A percentile compares a stretch with the other conserved stretches of the same genome.
Evolutionary conservation across 2,329 filamentous ascomycete species (phyloP).

Genomic region (Ceratocystis cubensis): DNA sequence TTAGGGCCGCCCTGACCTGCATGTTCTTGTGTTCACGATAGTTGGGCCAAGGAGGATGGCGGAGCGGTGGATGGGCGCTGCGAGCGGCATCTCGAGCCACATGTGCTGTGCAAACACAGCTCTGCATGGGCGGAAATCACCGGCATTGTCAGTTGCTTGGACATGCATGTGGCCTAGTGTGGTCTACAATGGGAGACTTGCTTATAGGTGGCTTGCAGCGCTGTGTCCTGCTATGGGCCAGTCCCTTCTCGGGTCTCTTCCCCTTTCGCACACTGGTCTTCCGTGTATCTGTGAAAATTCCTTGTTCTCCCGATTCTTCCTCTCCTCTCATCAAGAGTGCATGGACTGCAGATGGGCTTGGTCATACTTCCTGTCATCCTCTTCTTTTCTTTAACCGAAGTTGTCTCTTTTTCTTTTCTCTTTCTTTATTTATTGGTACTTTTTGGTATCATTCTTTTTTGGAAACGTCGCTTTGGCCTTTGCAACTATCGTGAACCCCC

Average conservation of each 20-base stretch:
- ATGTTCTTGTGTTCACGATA: not conserved
- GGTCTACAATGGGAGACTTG: not conserved
- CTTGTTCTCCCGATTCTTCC: not conserved
- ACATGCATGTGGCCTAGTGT: not conserved
- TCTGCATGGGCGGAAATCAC: constrained; percentile 6
- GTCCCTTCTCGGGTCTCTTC: not conserved
- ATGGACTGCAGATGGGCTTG: not conserved
- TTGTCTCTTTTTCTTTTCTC: not conserved
- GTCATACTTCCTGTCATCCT: not conserved
- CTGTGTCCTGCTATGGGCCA: not conserved
- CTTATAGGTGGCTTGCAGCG: not conserved
- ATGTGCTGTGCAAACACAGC: not conserved
- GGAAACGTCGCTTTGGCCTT: not conserved
- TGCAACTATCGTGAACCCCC: constrained; percentile 4
- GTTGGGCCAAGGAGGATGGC: not conserved
- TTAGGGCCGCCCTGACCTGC: not conserved
- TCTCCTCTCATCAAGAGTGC: not conserved
- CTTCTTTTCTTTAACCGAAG: not conserved
- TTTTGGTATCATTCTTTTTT: not conserved
- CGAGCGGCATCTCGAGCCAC: not conserved
- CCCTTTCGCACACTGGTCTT: constrained; percentile 1
- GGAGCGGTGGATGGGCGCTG: not conserved
- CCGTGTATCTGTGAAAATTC: not conserved
- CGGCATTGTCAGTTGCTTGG: constrained; percentile 5
- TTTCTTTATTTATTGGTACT: not conserved